These are phyloP conservation scores for Rhodamnia rubescens DNA, from an alignment of 345 rosid genomes.

Conservation along the genomic window DNA sequence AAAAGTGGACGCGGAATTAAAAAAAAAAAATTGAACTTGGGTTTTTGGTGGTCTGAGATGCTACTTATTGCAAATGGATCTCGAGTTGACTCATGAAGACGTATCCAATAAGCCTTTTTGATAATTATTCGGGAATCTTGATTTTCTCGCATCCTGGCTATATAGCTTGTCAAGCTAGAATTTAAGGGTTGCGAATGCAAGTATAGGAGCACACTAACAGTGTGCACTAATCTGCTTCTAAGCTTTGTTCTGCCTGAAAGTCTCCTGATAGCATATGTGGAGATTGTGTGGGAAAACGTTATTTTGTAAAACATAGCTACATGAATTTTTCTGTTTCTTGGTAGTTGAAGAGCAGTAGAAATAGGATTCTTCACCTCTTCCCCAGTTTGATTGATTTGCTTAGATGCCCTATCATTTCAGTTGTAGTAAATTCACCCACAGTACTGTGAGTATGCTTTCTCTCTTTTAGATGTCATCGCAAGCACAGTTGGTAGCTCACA, in stretches of 20 bases:
- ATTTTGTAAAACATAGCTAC: not conserved
- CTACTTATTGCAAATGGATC: not conserved
- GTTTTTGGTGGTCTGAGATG: not conserved
- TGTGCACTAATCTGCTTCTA: not conserved
- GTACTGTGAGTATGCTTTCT: not conserved
- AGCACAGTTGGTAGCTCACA: not conserved
- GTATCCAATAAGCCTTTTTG: not conserved
- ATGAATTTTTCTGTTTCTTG: not conserved
- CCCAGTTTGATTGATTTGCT: not conserved
- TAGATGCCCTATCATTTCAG: not conserved
- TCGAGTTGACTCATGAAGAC: not conserved
- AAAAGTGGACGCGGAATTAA: not conserved
- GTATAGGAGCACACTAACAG: not conserved
- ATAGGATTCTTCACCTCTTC: not conserved
- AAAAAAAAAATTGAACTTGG: not conserved
- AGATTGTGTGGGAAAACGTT: not conserved
- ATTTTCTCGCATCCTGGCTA: not conserved
- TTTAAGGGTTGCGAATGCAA: not conserved
- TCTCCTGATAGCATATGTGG: not conserved
- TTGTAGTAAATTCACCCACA: not conserved
- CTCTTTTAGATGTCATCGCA: not conserved
- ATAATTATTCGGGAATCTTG: not conserved
- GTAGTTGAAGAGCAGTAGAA: not conserved
- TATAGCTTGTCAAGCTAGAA: not conserved
- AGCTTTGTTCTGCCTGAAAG: not conserved